Conservation (phyloP, 1,139 yeast genomes). For the Hyphopichia buzzinii region DNA sequence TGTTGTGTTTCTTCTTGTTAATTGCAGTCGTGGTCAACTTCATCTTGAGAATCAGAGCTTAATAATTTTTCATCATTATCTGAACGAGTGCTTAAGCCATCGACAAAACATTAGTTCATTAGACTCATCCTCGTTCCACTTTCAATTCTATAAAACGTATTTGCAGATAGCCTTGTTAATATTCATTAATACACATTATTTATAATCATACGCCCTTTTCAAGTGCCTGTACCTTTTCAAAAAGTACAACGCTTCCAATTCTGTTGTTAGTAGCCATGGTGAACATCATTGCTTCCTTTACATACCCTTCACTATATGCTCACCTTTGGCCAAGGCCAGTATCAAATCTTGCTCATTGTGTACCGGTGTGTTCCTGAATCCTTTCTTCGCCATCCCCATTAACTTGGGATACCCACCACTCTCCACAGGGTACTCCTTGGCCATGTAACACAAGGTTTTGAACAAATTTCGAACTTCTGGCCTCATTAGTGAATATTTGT, state of each 20-base stretch:
- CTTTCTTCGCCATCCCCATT: slow-evolving; percentile 15
- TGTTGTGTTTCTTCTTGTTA: slow-evolving; percentile 89
- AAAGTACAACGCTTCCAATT: slow-evolving; percentile 31
- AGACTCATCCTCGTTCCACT: no score
- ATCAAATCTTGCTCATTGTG: slow-evolving; percentile 16
- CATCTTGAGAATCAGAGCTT: slow-evolving; percentile 75
- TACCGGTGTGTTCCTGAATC: slow-evolving; percentile 18
- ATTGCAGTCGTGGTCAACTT: slow-evolving; percentile 93
- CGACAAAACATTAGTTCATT: no score
- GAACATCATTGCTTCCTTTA: slow-evolving; percentile 2
- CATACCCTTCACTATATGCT: slow-evolving; percentile 29
- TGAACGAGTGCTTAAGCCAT: no score
- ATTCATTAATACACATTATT: slow-evolving; percentile 1
- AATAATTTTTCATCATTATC: no score
- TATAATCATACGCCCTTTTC: slow-evolving; percentile 12
- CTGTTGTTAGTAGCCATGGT: slow-evolving; percentile 12
- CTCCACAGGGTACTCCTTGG: slow-evolving; percentile 32
- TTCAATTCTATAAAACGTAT: no score
- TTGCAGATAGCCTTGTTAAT: no score
- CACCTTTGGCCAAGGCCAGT: slow-evolving; percentile 29
- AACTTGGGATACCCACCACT: slow-evolving; percentile 30
- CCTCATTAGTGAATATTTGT: slow-evolving; percentile 26
- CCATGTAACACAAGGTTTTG: slow-evolving; percentile 33
- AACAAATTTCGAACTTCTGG: slow-evolving; percentile 29
- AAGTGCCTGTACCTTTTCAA: slow-evolving; percentile 31